Base-by-base conservation (phyloP, 192 early-diverging fungal species). In the Piromyces sp. region DNA sequence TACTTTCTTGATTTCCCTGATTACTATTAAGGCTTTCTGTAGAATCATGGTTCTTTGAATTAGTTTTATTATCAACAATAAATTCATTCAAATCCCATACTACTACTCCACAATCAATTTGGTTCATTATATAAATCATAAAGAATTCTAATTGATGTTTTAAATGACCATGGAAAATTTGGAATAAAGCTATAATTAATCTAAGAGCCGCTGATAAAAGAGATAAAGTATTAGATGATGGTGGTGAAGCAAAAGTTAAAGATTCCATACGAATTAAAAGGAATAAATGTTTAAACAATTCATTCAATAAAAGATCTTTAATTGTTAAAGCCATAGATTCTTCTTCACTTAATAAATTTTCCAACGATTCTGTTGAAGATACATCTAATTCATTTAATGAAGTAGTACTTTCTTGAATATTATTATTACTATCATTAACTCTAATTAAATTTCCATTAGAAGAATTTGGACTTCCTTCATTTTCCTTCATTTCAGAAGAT, bases 91-190 rank as follows among this genome's bases (percentile, higher is more conserved):
- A 85, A 40, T 91, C 87, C 88, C 88, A 91, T 26, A 85, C 81
- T 5, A 85, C 86, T 11, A 91, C 83, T 22, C 89, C 90, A 19
- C 84, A 37, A 81, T 90, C 83, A 14, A 85, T 83, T 33, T 85
- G 84, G 15, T 42, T 81, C 87, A 91, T 89, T 38, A 88, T 80
- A 84, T 86, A 89, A 36, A 85, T 58, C 13, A 96, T 84, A 79
- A 95, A 93, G 37, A 92, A 91, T 84, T 95, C 94, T 84, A 91
- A 89, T 83, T 96, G 95, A 22, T 93, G 85, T 81, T 94, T 95
- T 5, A 96, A 84, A 78, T 93, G 86, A 30, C 87, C 84, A 11
- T 88, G 89, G 80, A 89, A 84, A 22, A 93, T 94, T 80, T 93
- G 89, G 83, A 96, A 93, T 7, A 94, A 89, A 30, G 92, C 88